Percentiles rank a stretch among this genome's conserved stretches.
Evolutionary conservation across 2,329 filamentous ascomycete species (phyloP).

Genomic region (Botrytis elliptica): DNA sequence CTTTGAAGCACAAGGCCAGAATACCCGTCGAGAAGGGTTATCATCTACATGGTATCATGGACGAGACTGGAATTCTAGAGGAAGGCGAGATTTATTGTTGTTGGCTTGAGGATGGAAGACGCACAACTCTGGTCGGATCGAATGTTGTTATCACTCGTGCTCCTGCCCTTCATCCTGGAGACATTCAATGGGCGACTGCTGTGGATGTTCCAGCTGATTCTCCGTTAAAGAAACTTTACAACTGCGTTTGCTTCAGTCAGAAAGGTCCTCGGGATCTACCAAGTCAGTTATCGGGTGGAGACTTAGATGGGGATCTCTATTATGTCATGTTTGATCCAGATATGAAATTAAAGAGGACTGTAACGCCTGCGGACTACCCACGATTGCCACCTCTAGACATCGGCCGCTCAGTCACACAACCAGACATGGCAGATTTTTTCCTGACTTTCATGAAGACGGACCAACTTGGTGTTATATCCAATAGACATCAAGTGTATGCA

Average conservation of each 20-base stretch:
- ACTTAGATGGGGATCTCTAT: slow-evolving; percentile 81
- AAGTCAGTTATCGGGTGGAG: slow-evolving; percentile 75
- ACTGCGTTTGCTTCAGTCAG: slow-evolving; percentile 77
- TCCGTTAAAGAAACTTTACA: slow-evolving; percentile 60
- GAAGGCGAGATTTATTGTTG: slow-evolving; percentile 69
- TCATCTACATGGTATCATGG: slow-evolving; percentile 82
- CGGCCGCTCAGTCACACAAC: slow-evolving; percentile 54
- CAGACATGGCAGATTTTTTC: slow-evolving; percentile 79
- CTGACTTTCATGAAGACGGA: slow-evolving; percentile 73
- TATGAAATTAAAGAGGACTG: slow-evolving; percentile 47
- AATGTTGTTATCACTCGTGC: slow-evolving; percentile 66
- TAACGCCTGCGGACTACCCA: slow-evolving; percentile 68
- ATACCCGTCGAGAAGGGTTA: slow-evolving; percentile 69
- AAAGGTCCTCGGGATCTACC: slow-evolving; percentile 71
- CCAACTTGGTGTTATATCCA: slow-evolving; percentile 64
- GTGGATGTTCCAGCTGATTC: slow-evolving; percentile 59
- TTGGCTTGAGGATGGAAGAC: slow-evolving; percentile 42
- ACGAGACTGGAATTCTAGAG: slow-evolving; percentile 68
- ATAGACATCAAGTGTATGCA: slow-evolving; percentile 60
- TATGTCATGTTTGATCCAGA: slow-evolving; percentile 71
- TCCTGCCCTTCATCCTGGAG: slow-evolving; percentile 78
- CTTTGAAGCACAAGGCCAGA: slow-evolving; percentile 75
- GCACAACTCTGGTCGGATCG: slow-evolving; percentile 26
- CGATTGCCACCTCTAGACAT: slow-evolving; percentile 57
- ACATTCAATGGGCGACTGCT: slow-evolving; percentile 66